A percentile compares a stretch with the other conserved stretches of the same genome.
These are phyloP conservation scores for Kokia cookei DNA, from an alignment of 441 rosid species.

Conservation along the genomic window DNA sequence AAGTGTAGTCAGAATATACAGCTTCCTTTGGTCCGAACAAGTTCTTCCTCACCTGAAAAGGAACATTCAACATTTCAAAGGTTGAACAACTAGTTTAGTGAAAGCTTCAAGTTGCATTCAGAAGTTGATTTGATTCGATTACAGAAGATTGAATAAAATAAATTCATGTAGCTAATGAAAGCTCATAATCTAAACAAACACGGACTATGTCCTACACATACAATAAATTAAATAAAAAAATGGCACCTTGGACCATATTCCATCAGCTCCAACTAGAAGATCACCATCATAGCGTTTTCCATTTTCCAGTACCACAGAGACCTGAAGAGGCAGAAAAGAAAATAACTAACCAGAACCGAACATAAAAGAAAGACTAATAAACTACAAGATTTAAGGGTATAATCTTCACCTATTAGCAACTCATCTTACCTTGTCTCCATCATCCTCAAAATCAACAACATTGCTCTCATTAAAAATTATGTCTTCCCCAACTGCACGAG, in stretches of 20 bases:
- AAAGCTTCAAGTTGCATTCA: neutral
- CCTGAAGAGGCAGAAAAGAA: slow-evolving; percentile 27
- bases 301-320: slow-evolving; percentile 69
- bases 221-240: neutral
- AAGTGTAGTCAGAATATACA: slow-evolving; percentile 78
- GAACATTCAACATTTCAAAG: neutral
- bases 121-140: neutral
- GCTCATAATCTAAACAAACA: neutral
- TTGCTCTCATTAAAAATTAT: slow-evolving; percentile 68
- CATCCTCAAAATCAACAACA: slow-evolving; percentile 75
- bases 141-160: neutral
- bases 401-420: slow-evolving; percentile 6
- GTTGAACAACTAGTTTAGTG: neutral
- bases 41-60: slow-evolving; percentile 64
- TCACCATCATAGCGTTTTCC: slow-evolving; percentile 75
- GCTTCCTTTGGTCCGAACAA: slow-evolving; percentile 74
- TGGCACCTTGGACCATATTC: slow-evolving; percentile 85
- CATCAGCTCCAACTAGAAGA: slow-evolving; percentile 92
- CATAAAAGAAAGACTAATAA: neutral
- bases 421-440: slow-evolving; percentile 63
- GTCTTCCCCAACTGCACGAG: slow-evolving; percentile 76
- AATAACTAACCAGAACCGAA: neutral
- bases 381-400: neutral
- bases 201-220: neutral
- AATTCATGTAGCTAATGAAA: neutral